These are phyloP conservation scores for Cryptosporidium ubiquitum DNA, from an alignment of 169 alveolate genomes.

Conservation along the genomic window DNA sequence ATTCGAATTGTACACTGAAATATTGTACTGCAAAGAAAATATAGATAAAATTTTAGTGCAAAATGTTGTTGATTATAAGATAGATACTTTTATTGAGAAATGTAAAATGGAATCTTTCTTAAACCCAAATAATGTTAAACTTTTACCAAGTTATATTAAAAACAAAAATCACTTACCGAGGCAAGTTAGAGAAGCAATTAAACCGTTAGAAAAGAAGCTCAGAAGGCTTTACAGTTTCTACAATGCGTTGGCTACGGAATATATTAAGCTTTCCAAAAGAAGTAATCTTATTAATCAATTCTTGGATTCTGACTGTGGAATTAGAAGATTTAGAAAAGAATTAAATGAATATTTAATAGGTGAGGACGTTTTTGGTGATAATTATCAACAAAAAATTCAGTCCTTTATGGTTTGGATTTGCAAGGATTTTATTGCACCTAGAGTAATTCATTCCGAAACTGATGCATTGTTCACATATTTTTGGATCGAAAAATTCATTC, in stretches of 20 bases:
- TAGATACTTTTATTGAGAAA: background rate
- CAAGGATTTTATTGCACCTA: slow-evolving; percentile 27
- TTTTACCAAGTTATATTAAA: slow-evolving; percentile 10
- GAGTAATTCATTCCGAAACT: slow-evolving; percentile 58
- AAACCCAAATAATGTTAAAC: slow-evolving; percentile 17
- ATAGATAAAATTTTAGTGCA: slow-evolving; percentile 13
- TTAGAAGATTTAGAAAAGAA: background rate
- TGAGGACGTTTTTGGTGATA: background rate
- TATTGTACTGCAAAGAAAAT: slow-evolving; percentile 5
- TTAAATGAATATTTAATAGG: background rate
- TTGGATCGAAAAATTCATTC: slow-evolving; percentile 44
- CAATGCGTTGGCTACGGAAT: slow-evolving; percentile 17
- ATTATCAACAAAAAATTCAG: background rate
- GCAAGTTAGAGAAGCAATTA: slow-evolving; percentile 39
- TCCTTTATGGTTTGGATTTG: slow-evolving; percentile 63
- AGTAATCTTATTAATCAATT: background rate
- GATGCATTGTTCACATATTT: slow-evolving; percentile 45
- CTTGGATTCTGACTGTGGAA: background rate
- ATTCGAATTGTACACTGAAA: slow-evolving; percentile 18
- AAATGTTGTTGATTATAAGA: background rate
- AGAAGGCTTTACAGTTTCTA: slow-evolving; percentile 18
- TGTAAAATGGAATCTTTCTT: background rate
- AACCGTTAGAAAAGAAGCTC: slow-evolving; percentile 29
- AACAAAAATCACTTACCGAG: slow-evolving; percentile 19
- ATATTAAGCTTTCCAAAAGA: background rate